Evolutionary conservation across 2,329 filamentous ascomycete genomes (phyloP), one percentile per base, ranked within the genome.

Genomic region (Xylogone sp.): DNA sequence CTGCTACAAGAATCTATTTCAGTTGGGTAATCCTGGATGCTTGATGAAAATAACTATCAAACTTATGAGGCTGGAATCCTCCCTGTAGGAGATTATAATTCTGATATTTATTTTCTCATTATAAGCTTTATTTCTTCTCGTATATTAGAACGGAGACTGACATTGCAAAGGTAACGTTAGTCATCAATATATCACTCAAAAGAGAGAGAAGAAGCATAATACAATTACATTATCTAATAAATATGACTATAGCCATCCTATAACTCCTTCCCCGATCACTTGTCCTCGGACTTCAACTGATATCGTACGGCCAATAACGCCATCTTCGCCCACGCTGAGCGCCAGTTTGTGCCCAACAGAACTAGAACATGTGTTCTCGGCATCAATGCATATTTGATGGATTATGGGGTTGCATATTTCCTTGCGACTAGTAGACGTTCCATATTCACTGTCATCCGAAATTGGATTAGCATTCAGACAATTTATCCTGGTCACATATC

Each of bases 221-320:
- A n/a, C n/a, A n/a, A n/a, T n/a, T n/a, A n/a, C n/a, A n/a, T n/a
- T n/a, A n/a, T n/a, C n/a, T n/a, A 48, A 21, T 42, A 24, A 8
- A 13, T 42, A 42, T 42, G 20, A 19, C 42, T 20, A 48, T 8
- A 48, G 22, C 24, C 29, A 27, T n/a, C 31, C 46, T 43, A 48
- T 48, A 1, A 48, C 42, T 27, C 46, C 46, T 42, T 48, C 31
- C 13, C 46, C 31, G n/a, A 43, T 27, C 10, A 48, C 31, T 31
- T 27, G 31, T 8, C 46, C 46, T 48, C 31, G 31, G 16, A 48
- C 46, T 42, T 48, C 31, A 3, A 43, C 31, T 13, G 46, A 48
- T 16, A 48, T 42, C 42, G 24, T 48, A 21, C 46, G 46, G 16
- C 46, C 46, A 27, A 48, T 48, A 48, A 48, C 31, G 3, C 46